Conservation (phyloP, 2,329 filamentous ascomycete genomes). For the Penicillium sp. region DNA sequence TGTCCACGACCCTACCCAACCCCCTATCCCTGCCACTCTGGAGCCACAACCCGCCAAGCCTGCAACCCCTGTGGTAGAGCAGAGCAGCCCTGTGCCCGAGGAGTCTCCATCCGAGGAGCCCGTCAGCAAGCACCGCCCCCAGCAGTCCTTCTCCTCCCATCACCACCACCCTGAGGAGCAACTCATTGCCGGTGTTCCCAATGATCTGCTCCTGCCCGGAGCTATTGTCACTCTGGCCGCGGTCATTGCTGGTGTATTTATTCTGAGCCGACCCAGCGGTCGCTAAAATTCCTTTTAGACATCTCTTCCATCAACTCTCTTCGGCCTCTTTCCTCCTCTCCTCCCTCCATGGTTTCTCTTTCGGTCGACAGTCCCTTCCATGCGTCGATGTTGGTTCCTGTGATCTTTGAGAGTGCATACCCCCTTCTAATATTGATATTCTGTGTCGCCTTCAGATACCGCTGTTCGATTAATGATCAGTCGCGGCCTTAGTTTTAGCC, state of each 20-base stretch:
- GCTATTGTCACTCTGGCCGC: conserved; percentile 94
- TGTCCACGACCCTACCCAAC: conserved; percentile 88
- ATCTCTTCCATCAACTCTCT: conserved; percentile 8
- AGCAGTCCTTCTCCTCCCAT: conserved; percentile 51
- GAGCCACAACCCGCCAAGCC: conserved; percentile 62
- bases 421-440: conserved; percentile 31
- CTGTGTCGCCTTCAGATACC: conserved; percentile 29
- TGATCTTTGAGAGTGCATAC: conserved; percentile 24
- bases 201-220: conserved; percentile 89
- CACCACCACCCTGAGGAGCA: conserved; percentile 67
- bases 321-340: conserved; percentile 12
- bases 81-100: conserved; percentile 1
- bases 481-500: conserved; percentile 26
- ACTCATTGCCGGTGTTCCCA: conserved; percentile 87
- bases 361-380: conserved; percentile 3
- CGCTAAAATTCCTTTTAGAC: conserved; percentile 36
- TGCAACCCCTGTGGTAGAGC: conserved; percentile 55
- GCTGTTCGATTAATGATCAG: conserved; percentile 25
- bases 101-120: conserved; percentile 42
- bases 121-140: conserved; percentile 47
- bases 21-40: conserved; percentile 71
- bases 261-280: conserved; percentile 71
- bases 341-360: conserved; percentile 7
- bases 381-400: conserved; percentile 4
- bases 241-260: conserved; percentile 91